Evolutionary conservation across 306 rosid species (phyloP), one percentile per base, ranked within the genome.

Genomic region (Aeschynomene evenia): DNA sequence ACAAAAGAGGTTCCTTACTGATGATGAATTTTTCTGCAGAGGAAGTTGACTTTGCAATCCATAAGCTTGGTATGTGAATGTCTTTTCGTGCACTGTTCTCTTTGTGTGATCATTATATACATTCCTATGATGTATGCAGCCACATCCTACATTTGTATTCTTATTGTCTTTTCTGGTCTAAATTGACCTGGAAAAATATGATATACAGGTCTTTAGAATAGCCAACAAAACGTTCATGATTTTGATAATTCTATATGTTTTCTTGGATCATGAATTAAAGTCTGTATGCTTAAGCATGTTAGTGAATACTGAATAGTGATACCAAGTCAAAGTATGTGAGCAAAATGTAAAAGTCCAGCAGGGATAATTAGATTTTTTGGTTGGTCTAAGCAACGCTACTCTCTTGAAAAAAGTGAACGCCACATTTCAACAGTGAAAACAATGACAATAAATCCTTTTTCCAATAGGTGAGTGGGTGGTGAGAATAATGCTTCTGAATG

Each of bases 21-120:
- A 78, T 49, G 88, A 94, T 94, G 98, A 88, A 90, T 21, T 94
- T 94, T 78, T 73, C 89, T 37, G 67, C 26, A 11, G 83, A 81
- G 73, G 98, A 90, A 70, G 95, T 94, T 49, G 86, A 87, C 49
- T 84, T 82, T 68, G 97, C 98, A 33, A 82, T 94, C 18, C 74
- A 67, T 42, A 88, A 75, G 81, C 95, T 88, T 42, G 97, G 98
- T 93, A 80, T 62, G 95, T 76, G 58, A 51, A 70, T 70, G 49
- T 58, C 46, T 70, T 49, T 33, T 72, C 26, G 20, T 60, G 24
- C 9, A 34, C 13, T 39, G 72, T 15, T 77, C 49, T 56, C 22
- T 51, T 42, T 49, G 19, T 50, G 45, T 34, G 22, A 72, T 63
- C 28, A 24, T 15, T 64, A 49, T 52, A 33, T 62, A 34, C 66